These are phyloP conservation scores for Aquilaria malaccensis DNA, from an alignment of 345 rosid genomes.

Conservation along the genomic window DNA sequence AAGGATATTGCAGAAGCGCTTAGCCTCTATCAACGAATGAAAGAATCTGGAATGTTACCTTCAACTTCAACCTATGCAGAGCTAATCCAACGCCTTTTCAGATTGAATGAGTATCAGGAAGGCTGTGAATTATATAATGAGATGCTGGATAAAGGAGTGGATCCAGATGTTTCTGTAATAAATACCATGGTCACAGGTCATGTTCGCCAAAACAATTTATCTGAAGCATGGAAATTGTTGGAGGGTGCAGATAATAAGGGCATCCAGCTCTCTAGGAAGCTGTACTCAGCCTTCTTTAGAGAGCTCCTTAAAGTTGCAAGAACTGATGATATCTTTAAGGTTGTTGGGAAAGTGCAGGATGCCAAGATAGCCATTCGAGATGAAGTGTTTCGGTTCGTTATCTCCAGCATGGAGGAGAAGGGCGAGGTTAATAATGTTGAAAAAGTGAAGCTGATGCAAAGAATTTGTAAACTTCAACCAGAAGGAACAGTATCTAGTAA, in stretches of 20 bases:
- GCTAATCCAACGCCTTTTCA: conserved; percentile 61
- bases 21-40: conserved; percentile 42
- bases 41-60: conserved; percentile 41
- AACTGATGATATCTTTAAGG: conserved; percentile 44
- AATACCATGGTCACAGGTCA: conserved; percentile 66
- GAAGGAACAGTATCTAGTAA: conserved; percentile 12
- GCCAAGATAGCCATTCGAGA: conserved; percentile 38
- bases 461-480: conserved; percentile 15
- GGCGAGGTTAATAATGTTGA: conserved; percentile 44
- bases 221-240: conserved; percentile 72
- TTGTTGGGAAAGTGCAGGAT: conserved; percentile 46
- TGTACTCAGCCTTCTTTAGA: conserved; percentile 47
- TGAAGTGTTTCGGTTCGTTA: conserved; percentile 46
- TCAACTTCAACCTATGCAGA: conserved; percentile 53
- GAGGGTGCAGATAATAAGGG: conserved; percentile 49
- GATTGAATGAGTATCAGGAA: conserved; percentile 37
- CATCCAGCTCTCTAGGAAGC: conserved; percentile 42
- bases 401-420: conserved; percentile 50
- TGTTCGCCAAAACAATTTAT: conserved; percentile 38
- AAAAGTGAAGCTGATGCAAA: conserved; percentile 45
- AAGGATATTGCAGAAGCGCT: conserved; percentile 52
- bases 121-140: conserved; percentile 52
- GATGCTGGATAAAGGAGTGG: conserved; percentile 55
- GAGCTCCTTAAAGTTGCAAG: conserved; percentile 59
- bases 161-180: conserved; percentile 46